Evolutionary conservation across 495 filamentous ascomycete species (phyloP).

Genomic region (Lineolata rhizophorae): DNA sequence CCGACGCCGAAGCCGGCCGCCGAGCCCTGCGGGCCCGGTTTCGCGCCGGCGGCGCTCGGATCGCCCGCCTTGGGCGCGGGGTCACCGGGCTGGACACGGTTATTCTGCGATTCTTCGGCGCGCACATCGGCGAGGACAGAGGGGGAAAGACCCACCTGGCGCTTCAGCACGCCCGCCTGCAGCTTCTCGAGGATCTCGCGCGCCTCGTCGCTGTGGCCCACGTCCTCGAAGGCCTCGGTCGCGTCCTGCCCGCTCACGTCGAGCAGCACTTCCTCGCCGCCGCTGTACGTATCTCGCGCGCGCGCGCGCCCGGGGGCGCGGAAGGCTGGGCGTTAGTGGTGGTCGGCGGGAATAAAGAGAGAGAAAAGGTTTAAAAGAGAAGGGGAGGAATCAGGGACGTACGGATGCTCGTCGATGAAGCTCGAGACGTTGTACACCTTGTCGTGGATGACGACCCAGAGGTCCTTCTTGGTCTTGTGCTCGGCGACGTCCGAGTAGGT

Average conservation of each 20-base stretch:
- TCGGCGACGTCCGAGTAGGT: slow-evolving; percentile 68
- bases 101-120: too few relatives aligned
- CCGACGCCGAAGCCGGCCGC: slow-evolving; percentile 51
- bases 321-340: too few relatives aligned
- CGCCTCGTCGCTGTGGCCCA: slow-evolving; percentile 97
- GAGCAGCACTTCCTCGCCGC: slow-evolving; percentile 93
- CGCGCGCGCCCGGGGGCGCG: too few relatives aligned
- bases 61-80: slow-evolving; percentile 40
- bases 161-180: slow-evolving; percentile 62
- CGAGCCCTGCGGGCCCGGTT: slow-evolving; percentile 19
- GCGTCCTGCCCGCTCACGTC: slow-evolving; percentile 94
- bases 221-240: slow-evolving; percentile 97
- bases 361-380: too few relatives aligned
- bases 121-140: slow-evolving; percentile 3
- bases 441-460: slow-evolving; percentile 82
- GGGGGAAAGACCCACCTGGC: slow-evolving; percentile 37
- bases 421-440: slow-evolving; percentile 77
- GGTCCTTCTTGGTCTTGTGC: slow-evolving; percentile 91
- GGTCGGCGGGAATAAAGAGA: too few relatives aligned
- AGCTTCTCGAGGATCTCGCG: slow-evolving; percentile 75
- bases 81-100: slow-evolving; percentile 32
- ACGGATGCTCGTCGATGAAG: slow-evolving; percentile 99
- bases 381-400: too few relatives aligned
- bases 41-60: slow-evolving; percentile 25
- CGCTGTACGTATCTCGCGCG: slow-evolving; percentile 38